Evolutionary conservation across 2,329 filamentous ascomycete species (phyloP).

Genomic region (Colletotrichum shisoi): DNA sequence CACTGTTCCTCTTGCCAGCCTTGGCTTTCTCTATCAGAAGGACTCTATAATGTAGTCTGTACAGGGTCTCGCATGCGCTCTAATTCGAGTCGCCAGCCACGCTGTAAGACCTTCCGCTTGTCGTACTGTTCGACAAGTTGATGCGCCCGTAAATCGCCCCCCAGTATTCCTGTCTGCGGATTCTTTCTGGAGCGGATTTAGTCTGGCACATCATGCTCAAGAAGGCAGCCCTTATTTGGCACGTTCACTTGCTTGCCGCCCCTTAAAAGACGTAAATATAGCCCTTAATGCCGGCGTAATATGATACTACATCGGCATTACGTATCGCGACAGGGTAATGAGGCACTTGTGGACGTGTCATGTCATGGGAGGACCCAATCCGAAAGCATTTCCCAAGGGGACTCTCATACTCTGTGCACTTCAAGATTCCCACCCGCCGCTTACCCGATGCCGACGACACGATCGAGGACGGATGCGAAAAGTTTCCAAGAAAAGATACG

Average conservation of each 20-base stretch:
- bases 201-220: neutral
- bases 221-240: constrained; percentile 26
- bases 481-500: neutral
- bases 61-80: neutral
- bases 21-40: neutral
- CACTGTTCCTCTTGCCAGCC: neutral
- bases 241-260: constrained; percentile 16
- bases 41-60: neutral
- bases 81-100: neutral
- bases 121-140: neutral
- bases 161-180: neutral
- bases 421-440: constrained; percentile 33
- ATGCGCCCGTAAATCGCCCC: constrained; percentile 16
- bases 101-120: neutral
- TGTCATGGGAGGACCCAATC: constrained; percentile 12
- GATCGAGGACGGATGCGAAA: neutral
- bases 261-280: constrained; percentile 28
- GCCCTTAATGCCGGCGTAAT: constrained; percentile 24
- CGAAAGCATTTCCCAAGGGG: constrained; percentile 13
- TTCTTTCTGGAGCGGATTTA: neutral
- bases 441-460: constrained; percentile 17
- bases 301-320: constrained; percentile 28
- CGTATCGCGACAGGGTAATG: constrained; percentile 13
- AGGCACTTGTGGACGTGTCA: neutral
- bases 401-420: neutral